Evolutionary conservation across 768 basidiomycete genomes (phyloP).

Genomic region (Austroboletus eburneus): DNA sequence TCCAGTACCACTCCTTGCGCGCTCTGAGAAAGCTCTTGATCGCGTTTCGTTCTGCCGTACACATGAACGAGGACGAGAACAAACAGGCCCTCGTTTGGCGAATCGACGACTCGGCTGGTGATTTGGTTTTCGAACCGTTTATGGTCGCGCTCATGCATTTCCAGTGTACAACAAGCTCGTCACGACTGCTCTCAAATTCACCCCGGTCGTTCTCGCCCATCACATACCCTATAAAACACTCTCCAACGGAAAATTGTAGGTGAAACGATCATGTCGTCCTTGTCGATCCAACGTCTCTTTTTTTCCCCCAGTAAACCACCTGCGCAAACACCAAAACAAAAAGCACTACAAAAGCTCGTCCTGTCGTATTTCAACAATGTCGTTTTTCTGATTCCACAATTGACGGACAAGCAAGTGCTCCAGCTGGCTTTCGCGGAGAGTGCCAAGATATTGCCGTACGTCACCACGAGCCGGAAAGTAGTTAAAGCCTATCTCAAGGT

Average conservation of each 20-base stretch:
- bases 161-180: constrained; percentile 94
- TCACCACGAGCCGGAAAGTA: constrained; percentile 77
- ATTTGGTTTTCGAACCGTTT: neutral
- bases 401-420: constrained; percentile 62
- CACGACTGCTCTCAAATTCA: constrained; percentile 81
- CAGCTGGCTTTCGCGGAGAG: constrained; percentile 78
- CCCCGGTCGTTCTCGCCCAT: constrained; percentile 82
- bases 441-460: constrained; percentile 85
- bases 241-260: constrained; percentile 82
- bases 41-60: constrained; percentile 87
- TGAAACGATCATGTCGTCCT: constrained; percentile 3
- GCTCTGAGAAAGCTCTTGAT: constrained; percentile 79
- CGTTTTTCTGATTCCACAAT: constrained; percentile 71
- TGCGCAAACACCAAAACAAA: constrained; percentile 75
- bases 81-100: constrained; percentile 76
- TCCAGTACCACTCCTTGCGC: constrained; percentile 81
- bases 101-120: constrained; percentile 68
- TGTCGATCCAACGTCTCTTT: neutral
- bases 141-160: neutral
- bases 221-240: constrained; percentile 86
- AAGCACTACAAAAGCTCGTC: constrained; percentile 80
- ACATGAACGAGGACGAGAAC: constrained; percentile 86
- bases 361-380: constrained; percentile 88
- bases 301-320: constrained; percentile 86
- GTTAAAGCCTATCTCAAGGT: constrained; percentile 88